Conservation (phyloP, 192 early-diverging fungal genomes). For the Neocallimastix lanati region DNA sequence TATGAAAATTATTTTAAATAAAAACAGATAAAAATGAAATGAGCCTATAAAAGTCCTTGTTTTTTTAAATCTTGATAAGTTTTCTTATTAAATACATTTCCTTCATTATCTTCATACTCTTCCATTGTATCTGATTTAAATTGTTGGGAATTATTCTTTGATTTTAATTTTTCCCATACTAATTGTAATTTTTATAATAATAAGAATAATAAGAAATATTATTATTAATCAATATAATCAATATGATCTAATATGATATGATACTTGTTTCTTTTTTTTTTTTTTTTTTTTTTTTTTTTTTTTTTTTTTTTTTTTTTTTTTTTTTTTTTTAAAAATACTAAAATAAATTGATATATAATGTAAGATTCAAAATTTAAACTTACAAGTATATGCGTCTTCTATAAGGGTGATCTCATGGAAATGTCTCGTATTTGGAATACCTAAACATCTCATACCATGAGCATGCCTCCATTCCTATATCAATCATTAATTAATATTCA, state of each 20-base stretch:
- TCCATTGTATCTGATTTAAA: constrained; percentile 69
- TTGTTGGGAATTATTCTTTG: constrained; percentile 34
- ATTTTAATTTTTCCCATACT: constrained; percentile 78
- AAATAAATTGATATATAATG: too few relatives aligned
- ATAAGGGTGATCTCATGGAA: constrained; percentile 83
- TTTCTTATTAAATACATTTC: constrained; percentile 77
- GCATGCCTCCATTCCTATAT: constrained; percentile 85
- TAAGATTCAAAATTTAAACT: constrained; percentile 13
- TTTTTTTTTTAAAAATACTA: too few relatives aligned
- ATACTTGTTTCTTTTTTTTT: too few relatives aligned
- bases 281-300: too few relatives aligned
- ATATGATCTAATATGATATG: too few relatives aligned
- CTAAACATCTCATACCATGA: constrained; percentile 79
- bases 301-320: too few relatives aligned
- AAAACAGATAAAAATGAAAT: too few relatives aligned
- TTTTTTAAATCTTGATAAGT: constrained; percentile 68
- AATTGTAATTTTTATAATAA: too few relatives aligned
- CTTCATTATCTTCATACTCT: constrained; percentile 69
- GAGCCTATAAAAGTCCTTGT: constrained; percentile 64
- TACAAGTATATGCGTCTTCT: constrained; percentile 68
- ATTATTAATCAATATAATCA: too few relatives aligned
- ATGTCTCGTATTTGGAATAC: constrained; percentile 76
- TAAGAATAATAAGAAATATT: too few relatives aligned
- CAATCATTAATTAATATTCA: too few relatives aligned
- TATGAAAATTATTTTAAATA: too few relatives aligned